A percentile compares a stretch with the other conserved stretches of the same genome.
Conservation (phyloP, 116 monocot species). For the Zostera marina region DNA sequence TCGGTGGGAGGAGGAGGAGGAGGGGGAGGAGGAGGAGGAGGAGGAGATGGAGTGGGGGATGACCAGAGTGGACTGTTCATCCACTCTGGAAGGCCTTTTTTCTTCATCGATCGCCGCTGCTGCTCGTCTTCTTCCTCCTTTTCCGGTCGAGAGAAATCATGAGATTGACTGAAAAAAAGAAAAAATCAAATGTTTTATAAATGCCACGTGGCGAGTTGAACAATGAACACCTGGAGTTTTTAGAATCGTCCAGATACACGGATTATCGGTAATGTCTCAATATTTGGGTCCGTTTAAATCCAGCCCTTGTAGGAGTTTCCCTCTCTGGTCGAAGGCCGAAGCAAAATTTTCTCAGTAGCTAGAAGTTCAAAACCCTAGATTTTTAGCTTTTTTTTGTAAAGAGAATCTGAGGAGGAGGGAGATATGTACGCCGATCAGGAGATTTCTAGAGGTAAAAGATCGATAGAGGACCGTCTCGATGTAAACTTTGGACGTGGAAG, state of each 20-base stretch:
- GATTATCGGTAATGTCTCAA: no score
- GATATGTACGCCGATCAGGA: neutral
- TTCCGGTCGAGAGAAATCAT: neutral
- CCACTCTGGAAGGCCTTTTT: slow-evolving; percentile 68
- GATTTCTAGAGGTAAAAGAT: neutral
- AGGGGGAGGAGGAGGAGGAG: neutral
- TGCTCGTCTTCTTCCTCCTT: neutral
- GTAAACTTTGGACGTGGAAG: neutral
- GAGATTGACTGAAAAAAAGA: no score
- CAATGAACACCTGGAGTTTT: no score
- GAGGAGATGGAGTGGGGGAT: slow-evolving; percentile 14
- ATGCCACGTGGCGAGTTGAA: no score
- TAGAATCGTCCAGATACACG: no score
- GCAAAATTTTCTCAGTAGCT: no score
- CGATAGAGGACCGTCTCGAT: neutral
- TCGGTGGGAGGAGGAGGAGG: neutral
- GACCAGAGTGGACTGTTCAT: slow-evolving; percentile 72
- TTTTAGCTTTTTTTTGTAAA: no score
- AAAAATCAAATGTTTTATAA: no score
- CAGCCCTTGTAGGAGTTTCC: no score
- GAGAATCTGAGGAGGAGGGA: slow-evolving; percentile 1
- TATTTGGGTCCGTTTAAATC: no score
- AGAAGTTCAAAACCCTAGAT: no score
- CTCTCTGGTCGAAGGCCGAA: no score
- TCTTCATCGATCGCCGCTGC: slow-evolving; percentile 16